These are phyloP conservation scores for Penicillium sp. DNA, from an alignment of 2,329 filamentous ascomycete species.

Conservation along the genomic window DNA sequence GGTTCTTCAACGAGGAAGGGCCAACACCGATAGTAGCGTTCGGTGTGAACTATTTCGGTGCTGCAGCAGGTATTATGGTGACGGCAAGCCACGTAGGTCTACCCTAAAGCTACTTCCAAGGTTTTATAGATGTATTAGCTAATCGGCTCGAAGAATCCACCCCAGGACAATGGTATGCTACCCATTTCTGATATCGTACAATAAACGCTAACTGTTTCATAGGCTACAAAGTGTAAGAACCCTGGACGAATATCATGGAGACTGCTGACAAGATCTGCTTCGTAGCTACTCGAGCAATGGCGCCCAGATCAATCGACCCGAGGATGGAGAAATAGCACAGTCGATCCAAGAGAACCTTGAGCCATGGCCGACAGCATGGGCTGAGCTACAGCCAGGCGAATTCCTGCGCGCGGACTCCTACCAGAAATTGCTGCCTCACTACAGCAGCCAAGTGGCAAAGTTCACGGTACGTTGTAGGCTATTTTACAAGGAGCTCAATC, in stretches of 20 bases:
- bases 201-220: slow-evolving; percentile 14
- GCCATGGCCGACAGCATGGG: slow-evolving; percentile 48
- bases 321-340: slow-evolving; percentile 58
- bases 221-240: slow-evolving; percentile 60
- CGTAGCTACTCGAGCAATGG: slow-evolving; percentile 61
- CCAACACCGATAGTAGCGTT: slow-evolving; percentile 65
- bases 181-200: not conserved
- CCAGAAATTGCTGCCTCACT: slow-evolving; percentile 30
- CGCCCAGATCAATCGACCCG: slow-evolving; percentile 64
- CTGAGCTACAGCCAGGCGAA: slow-evolving; percentile 48
- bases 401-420: slow-evolving; percentile 31
- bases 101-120: not conserved
- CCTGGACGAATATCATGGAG: slow-evolving; percentile 1
- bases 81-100: slow-evolving; percentile 59
- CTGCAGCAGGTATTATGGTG: slow-evolving; percentile 63
- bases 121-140: slow-evolving; percentile 7
- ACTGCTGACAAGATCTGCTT: slow-evolving; percentile 22
- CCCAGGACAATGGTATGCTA: slow-evolving; percentile 57
- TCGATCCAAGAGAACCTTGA: slow-evolving; percentile 57
- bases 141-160: slow-evolving; percentile 51
- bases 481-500: not conserved
- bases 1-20: slow-evolving; percentile 56
- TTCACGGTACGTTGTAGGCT: slow-evolving; percentile 31
- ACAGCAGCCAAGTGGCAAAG: slow-evolving; percentile 31
- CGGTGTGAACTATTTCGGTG: slow-evolving; percentile 54